Conservation (phyloP, 768 basidiomycete genomes). For the Tulasnella sp. region DNA sequence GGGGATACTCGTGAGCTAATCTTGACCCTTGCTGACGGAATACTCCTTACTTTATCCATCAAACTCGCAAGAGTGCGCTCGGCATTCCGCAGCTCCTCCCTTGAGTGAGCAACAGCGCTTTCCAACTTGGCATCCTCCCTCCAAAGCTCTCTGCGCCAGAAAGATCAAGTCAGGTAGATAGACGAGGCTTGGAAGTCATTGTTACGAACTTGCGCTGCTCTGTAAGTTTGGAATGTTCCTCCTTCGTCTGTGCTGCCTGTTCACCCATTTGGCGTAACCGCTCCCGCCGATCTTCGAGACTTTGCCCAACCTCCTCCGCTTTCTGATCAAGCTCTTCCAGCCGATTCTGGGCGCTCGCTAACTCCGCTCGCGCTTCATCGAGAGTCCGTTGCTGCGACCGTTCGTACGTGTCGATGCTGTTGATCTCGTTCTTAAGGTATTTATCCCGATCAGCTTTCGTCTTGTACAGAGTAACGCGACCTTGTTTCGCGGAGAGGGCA, state of each 20-base stretch:
- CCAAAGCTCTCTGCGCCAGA: slow-evolving; percentile 55
- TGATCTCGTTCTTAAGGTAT: slow-evolving; percentile 69
- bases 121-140: slow-evolving; percentile 85
- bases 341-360: slow-evolving; percentile 36
- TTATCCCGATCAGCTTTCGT: slow-evolving; percentile 75
- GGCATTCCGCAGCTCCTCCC: slow-evolving; percentile 67
- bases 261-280: slow-evolving; percentile 48
- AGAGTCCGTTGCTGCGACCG: slow-evolving; percentile 44
- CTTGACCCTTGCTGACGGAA: background rate
- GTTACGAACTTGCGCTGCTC: slow-evolving; percentile 61
- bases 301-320: slow-evolving; percentile 43
- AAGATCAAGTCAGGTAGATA: background rate
- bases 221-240: slow-evolving; percentile 51
- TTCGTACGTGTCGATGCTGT: slow-evolving; percentile 47
- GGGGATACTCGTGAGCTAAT: slow-evolving; percentile 11
- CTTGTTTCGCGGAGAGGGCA: slow-evolving; percentile 81
- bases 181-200: background rate
- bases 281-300: slow-evolving; percentile 53
- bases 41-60: slow-evolving; percentile 79
- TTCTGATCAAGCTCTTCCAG: slow-evolving; percentile 47
- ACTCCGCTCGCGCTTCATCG: slow-evolving; percentile 38
- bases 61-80: slow-evolving; percentile 73
- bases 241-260: slow-evolving; percentile 48
- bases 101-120: slow-evolving; percentile 60
- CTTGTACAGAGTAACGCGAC: slow-evolving; percentile 73